These are phyloP conservation scores for Suillus subalutaceus DNA, from an alignment of 768 basidiomycete species.

Conservation along the genomic window DNA sequence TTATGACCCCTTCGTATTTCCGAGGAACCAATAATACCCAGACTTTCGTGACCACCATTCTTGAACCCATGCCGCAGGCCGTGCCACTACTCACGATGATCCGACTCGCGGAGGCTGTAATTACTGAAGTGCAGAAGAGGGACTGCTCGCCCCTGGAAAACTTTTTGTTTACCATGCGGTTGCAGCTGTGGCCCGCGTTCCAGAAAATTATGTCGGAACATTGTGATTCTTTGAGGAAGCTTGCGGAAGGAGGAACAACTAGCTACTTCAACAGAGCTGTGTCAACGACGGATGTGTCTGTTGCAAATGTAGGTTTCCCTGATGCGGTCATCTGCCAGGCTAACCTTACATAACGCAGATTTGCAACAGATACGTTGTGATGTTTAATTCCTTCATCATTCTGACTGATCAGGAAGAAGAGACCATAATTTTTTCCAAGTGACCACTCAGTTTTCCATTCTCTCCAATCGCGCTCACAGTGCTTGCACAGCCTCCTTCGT, in stretches of 20 bases:
- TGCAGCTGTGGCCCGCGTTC: conserved; percentile 94
- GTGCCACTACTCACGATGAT: conserved; percentile 89
- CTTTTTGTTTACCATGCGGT: conserved; percentile 77
- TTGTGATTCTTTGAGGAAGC: conserved; percentile 77
- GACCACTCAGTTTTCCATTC: conserved; percentile 2
- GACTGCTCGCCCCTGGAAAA: conserved; percentile 79
- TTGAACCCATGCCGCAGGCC: conserved; percentile 76
- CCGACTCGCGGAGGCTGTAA: conserved; percentile 81
- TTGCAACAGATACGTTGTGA: conserved; percentile 71
- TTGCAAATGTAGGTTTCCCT: conserved; percentile 54
- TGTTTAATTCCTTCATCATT: conserved; percentile 84
- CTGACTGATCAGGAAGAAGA: conserved; percentile 86
- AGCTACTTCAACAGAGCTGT: conserved; percentile 66
- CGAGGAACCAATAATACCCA: conserved; percentile 28
- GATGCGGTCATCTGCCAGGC: not conserved
- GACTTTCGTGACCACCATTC: conserved; percentile 67
- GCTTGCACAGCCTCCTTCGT: conserved; percentile 66
- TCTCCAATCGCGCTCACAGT: conserved; percentile 6
- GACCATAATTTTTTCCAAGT: conserved; percentile 97
- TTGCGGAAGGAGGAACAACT: conserved; percentile 70
- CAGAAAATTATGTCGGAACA: conserved; percentile 88
- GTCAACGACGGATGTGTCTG: conserved; percentile 67
- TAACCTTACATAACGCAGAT: conserved; percentile 43
- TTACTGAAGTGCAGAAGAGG: conserved; percentile 74
- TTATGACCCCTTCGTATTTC: conserved; percentile 4